phyloP scores from a whole-genome alignment of 805 yeast species.

The Wickerhamomyces hampshirensis region DNA sequence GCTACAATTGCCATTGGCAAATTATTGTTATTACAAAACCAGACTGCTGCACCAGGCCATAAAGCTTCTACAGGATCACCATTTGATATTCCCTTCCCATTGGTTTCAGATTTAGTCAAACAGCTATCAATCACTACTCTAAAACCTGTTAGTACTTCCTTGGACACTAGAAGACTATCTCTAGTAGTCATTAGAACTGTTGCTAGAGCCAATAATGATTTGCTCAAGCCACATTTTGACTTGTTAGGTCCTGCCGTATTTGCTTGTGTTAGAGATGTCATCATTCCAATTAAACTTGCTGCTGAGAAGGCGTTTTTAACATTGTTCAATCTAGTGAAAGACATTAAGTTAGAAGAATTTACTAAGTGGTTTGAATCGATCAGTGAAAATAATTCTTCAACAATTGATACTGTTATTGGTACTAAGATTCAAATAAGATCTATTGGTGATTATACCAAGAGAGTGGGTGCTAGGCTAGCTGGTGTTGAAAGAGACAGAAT shows the following conservation, averaged over 20 bases:
- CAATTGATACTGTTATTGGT: conserved; percentile 36
- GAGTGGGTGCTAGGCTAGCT: conserved; percentile 88
- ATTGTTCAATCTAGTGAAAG: conserved; percentile 68
- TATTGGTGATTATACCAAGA: conserved; percentile 79
- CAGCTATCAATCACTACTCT: conserved; percentile 46
- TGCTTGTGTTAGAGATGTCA: conserved; percentile 76
- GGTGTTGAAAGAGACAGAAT: conserved; percentile 82
- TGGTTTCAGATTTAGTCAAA: conserved; percentile 37
- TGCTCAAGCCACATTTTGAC: conserved; percentile 51
- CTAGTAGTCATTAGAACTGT: conserved; percentile 73
- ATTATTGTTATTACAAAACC: conserved; percentile 50
- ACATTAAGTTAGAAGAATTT: conserved; percentile 47
- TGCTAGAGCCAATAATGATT: conserved; percentile 53
- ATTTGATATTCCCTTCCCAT: conserved; percentile 39
- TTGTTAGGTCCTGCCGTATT: conserved; percentile 69
- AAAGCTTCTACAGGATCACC: conserved; percentile 24
- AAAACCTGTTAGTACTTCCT: conserved; percentile 55
- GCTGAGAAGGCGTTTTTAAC: conserved; percentile 87
- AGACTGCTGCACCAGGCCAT: conserved; percentile 31
- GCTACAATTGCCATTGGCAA: conserved; percentile 82
- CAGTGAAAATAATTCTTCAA: conserved; percentile 29
- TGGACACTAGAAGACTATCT: conserved; percentile 76
- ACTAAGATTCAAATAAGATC: conserved; percentile 65
- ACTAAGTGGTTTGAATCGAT: conserved; percentile 56
- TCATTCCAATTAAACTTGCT: conserved; percentile 88